Evolutionary conservation across 2,329 filamentous ascomycete genomes (phyloP), one percentile per base, ranked within the genome.

Genomic region (Sporothrix pseudoabietina): DNA sequence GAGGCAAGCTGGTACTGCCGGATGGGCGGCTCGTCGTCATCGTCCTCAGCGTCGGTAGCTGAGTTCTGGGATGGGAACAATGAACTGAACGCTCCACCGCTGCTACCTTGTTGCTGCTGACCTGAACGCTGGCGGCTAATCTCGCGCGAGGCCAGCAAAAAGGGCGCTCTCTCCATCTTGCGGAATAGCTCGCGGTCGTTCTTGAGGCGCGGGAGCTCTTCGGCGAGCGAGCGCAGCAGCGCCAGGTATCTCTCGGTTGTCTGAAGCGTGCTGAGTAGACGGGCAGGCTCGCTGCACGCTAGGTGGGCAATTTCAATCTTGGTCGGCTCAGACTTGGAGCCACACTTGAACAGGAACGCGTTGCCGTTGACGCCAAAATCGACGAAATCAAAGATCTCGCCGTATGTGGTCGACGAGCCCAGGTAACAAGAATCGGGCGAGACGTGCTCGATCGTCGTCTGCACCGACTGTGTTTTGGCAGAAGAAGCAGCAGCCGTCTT

Each of bases 361-460:
- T 98, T 98, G 1, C 93, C 95, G 79, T 95, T 90, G 47, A 87
- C 84, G 0, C 95, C 94, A 82, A 98, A 99, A 80, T 98, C 93
- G 16, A 98, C 94, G 81, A 98, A 99, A 79, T 98, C 94, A 77
- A 99, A 97, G 44, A 99, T 97, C 44, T 97, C 92, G 12, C 89
- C 92, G 78, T 97, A 99, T 8, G 85, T 86, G 1, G 83, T 80
- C 6, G 87, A 89, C 39, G 76, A 90, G 9, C 96, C 96, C 1
- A 99, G 85, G 80, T 97, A 99, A 75, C 92, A 94, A 55, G 90
- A 86, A 63, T 87, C 87, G 5, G 96, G 95, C 19, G 88, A 86
- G 61, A 94, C 85, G 77, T 89, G 86, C 76, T 85, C 83, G 63
- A 88, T 77, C 65, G 78, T 78, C 30, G 30, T 19, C n/a, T 59